Conservation (phyloP, 495 filamentous ascomycete species). For the Aspergillus homomorphus region DNA sequence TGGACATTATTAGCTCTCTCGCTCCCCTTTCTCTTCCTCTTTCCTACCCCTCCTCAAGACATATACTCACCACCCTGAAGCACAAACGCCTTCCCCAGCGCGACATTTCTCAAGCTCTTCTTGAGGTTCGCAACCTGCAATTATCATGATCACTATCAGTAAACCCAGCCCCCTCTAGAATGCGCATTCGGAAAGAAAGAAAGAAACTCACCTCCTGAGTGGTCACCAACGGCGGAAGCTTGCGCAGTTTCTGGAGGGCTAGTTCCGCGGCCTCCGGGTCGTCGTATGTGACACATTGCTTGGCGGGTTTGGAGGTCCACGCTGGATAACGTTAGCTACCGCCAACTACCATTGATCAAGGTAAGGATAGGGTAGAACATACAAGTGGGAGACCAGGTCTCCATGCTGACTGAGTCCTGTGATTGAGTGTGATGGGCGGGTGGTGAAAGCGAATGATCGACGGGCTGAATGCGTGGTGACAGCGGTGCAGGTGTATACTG, state of each 20-base stretch:
- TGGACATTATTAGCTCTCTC: no score
- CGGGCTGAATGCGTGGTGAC: no score
- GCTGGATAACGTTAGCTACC: constrained; percentile 41
- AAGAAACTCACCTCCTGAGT: constrained; percentile 57
- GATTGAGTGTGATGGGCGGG: background rate
- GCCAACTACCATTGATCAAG: background rate
- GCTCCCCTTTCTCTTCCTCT: no score
- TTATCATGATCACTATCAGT: background rate
- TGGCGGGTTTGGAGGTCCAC: constrained; percentile 88
- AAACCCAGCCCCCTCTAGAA: background rate
- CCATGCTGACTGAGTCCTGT: background rate
- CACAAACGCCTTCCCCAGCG: constrained; percentile 87
- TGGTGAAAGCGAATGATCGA: no score
- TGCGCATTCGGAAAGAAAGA: background rate
- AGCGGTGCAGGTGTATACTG: no score
- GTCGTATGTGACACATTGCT: constrained; percentile 81
- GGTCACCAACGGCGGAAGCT: constrained; percentile 85
- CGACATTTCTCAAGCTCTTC: constrained; percentile 74
- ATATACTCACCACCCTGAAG: constrained; percentile 69
- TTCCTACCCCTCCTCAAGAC: no score
- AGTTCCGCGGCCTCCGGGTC: constrained; percentile 61
- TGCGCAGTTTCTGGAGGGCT: constrained; percentile 66
- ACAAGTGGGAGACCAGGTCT: constrained; percentile 32
- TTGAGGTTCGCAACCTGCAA: constrained; percentile 72
- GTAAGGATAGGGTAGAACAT: constrained; percentile 10